Conservation (phyloP, 2,329 filamentous ascomycete species). For the Pseudogymnoascus verrucosus region DNA sequence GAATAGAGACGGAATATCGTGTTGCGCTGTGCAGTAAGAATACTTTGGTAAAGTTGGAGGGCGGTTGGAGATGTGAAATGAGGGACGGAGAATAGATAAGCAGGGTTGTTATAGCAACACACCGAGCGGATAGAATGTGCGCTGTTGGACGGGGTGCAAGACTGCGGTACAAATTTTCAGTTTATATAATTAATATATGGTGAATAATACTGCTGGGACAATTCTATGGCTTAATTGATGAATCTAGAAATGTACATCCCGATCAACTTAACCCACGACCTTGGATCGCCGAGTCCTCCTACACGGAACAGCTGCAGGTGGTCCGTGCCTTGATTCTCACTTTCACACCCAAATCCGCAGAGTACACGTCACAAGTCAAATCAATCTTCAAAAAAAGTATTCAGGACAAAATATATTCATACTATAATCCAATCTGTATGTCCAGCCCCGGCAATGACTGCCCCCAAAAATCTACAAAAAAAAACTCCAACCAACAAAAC, state of each 20-base stretch:
- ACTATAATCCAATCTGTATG: not conserved
- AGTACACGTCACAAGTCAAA: not conserved
- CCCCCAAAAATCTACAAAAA: not conserved
- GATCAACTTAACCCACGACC: not conserved
- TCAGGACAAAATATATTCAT: not conserved
- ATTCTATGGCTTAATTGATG: not conserved
- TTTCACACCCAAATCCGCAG: not conserved
- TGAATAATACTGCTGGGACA: not conserved
- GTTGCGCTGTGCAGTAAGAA: not conserved
- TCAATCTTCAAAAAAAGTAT: not conserved
- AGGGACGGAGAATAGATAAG: not conserved
- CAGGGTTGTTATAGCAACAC: not conserved
- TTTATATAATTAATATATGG: not conserved
- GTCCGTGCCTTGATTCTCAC: not conserved
- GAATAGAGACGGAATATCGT: not conserved
- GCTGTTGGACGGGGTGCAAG: not conserved
- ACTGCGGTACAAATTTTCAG: not conserved
- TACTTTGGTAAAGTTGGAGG: not conserved
- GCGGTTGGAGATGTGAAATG: not conserved
- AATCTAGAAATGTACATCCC: not conserved
- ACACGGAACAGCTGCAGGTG: not conserved
- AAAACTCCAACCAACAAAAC: not conserved
- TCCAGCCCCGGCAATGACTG: not conserved
- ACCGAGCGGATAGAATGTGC: not conserved
- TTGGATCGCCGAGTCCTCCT: not conserved